Conservation (phyloP, 768 basidiomycete genomes). For the Leucosporidium creatinivorum region DNA sequence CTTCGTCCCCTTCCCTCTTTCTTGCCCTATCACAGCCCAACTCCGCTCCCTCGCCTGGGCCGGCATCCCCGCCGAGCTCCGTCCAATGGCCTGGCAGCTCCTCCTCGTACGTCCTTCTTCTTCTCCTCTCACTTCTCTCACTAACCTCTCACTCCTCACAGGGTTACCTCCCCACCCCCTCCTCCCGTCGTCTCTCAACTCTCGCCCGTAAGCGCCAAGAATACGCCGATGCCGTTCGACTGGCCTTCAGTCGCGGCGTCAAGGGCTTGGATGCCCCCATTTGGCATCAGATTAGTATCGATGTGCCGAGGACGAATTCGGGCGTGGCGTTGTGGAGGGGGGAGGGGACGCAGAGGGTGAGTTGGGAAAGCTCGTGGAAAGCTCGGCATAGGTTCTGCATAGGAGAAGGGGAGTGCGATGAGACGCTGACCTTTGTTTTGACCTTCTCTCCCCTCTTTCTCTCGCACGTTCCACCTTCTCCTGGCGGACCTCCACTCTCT, state of each 20-base stretch:
- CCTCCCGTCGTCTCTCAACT: conserved; percentile 63
- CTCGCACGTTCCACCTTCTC: conserved; percentile 17
- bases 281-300: conserved; percentile 99
- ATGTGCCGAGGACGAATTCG: conserved; percentile 90
- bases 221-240: conserved; percentile 77
- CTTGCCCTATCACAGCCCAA: conserved; percentile 50
- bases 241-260: conserved; percentile 78
- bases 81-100: conserved; percentile 89
- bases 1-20: not conserved
- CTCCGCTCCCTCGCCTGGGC: conserved; percentile 90
- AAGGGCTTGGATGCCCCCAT: conserved; percentile 89
- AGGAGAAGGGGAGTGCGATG: no score
- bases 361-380: no score
- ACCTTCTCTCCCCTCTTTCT: not conserved
- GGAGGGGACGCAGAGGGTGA: conserved; percentile 75
- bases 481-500: conserved; percentile 17
- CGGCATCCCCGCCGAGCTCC: conserved; percentile 77
- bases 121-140: not conserved
- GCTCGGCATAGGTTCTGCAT: no score
- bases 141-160: conserved; percentile 39
- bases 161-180: conserved; percentile 88
- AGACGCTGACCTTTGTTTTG: no score
- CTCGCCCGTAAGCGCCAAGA: conserved; percentile 86
- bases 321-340: conserved; percentile 89
- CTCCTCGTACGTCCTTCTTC: conserved; percentile 61